A percentile compares a stretch with the other conserved stretches of the same genome.
Conservation (phyloP, 1,139 yeast genomes). For the Suhomyces panamericanus region DNA sequence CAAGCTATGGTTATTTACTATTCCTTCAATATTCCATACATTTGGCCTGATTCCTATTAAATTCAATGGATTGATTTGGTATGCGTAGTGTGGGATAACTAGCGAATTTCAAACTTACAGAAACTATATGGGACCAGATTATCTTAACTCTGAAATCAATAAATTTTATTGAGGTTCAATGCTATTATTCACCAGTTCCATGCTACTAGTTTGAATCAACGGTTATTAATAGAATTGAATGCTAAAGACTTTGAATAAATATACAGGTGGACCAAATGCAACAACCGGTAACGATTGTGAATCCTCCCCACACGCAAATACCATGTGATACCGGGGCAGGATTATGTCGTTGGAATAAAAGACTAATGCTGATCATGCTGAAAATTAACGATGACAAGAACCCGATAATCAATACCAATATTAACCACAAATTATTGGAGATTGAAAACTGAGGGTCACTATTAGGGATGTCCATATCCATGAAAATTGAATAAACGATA, state of each 20-base stretch:
- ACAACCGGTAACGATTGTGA: slow-evolving; percentile 28
- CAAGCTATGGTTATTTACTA: too few species aligned
- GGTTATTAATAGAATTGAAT: slow-evolving; percentile 1
- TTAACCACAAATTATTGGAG: slow-evolving; percentile 35
- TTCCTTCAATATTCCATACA: too few species aligned
- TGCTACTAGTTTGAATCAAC: neutral
- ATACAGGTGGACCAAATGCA: slow-evolving; percentile 24
- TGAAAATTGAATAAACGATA: slow-evolving; percentile 38
- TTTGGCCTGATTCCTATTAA: too few species aligned
- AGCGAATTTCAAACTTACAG: too few species aligned
- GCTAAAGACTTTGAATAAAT: slow-evolving; percentile 11
- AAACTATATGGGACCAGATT: too few species aligned
- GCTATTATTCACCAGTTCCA: too few species aligned
- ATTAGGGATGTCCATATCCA: slow-evolving; percentile 21
- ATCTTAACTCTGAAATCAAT: too few species aligned
- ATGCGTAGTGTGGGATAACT: too few species aligned
- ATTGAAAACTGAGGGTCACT: slow-evolving; percentile 24
- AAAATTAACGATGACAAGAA: slow-evolving; percentile 35
- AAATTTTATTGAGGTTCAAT: too few species aligned
- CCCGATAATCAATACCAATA: slow-evolving; percentile 37
- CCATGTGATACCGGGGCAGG: slow-evolving; percentile 31
- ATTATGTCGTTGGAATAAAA: slow-evolving; percentile 31
- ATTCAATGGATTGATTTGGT: too few species aligned
- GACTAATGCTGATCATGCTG: slow-evolving; percentile 34
- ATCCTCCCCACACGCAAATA: slow-evolving; percentile 32